phyloP scores from a whole-genome alignment of 176 grass and related monocot genomes.

The Microstegium vimineum region DNA sequence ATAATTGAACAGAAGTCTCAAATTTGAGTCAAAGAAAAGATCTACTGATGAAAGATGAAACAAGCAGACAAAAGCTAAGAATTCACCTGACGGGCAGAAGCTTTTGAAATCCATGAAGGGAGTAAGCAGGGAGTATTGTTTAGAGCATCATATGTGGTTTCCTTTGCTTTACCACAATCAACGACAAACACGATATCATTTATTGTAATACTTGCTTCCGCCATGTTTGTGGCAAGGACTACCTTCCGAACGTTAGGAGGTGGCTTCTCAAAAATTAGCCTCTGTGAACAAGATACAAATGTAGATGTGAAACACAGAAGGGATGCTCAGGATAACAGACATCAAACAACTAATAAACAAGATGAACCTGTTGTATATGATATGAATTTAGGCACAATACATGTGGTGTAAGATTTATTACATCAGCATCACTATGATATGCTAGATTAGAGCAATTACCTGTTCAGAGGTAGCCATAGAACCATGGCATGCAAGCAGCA shows the following conservation, averaged over 20 bases:
- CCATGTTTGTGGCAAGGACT: slow-evolving; percentile 97
- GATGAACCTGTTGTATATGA: background rate
- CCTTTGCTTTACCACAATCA: slow-evolving; percentile 98
- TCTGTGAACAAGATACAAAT: slow-evolving; percentile 37
- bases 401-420: background rate
- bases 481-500: slow-evolving; percentile 90
- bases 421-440: background rate
- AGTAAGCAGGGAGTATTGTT: slow-evolving; percentile 98
- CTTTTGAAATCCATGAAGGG: slow-evolving; percentile 99
- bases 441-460: slow-evolving; percentile 41
- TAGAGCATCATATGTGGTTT: slow-evolving; percentile 93
- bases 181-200: slow-evolving; percentile 97
- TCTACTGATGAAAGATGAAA: slow-evolving; percentile 8
- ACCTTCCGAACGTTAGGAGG: slow-evolving; percentile 90
- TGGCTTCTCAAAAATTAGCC: slow-evolving; percentile 88
- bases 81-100: slow-evolving; percentile 87
- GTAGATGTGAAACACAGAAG: slow-evolving; percentile 15
- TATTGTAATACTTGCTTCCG: slow-evolving; percentile 98
- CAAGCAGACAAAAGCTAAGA: background rate
- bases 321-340: background rate
- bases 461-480: slow-evolving; percentile 97
- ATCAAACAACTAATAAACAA: background rate
- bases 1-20: background rate
- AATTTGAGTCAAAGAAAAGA: background rate
- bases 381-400: slow-evolving; percentile 4